A percentile compares a stretch with the other conserved stretches of the same genome.
phyloP scores from a whole-genome alignment of 1,284 basidiomycete genomes.

The Irpex sp. region DNA sequence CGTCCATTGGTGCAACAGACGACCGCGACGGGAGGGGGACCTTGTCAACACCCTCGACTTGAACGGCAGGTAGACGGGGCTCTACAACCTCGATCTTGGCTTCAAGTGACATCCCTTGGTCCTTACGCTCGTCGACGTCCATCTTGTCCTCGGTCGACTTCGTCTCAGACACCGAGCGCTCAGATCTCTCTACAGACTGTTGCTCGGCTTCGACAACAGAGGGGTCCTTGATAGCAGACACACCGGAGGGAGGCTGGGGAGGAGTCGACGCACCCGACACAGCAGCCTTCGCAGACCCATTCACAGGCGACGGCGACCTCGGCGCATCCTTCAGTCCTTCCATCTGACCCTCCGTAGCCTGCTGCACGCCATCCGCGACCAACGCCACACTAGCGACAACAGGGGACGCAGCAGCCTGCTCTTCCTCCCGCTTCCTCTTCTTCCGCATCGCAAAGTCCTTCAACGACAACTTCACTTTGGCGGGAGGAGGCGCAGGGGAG shows the following conservation, averaged over 20 bases:
- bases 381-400: constrained; percentile 4
- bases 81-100: background rate
- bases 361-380: background rate
- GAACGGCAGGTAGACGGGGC: background rate
- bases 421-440: constrained; percentile 33
- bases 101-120: background rate
- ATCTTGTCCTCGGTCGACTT: background rate
- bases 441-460: constrained; percentile 34
- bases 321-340: background rate
- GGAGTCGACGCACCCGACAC: background rate
- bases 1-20: background rate
- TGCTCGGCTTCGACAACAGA: no score
- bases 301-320: constrained; percentile 4
- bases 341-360: background rate
- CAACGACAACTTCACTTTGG: constrained; percentile 35
- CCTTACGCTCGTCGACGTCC: background rate
- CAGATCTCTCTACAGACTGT: no score
- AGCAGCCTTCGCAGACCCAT: constrained; percentile 2
- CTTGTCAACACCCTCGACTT: background rate
- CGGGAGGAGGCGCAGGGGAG: constrained; percentile 16
- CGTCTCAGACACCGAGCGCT: no score
- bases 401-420: constrained; percentile 16
- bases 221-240: background rate
- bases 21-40: background rate
- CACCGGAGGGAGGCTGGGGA: background rate